These are phyloP conservation scores for Cymbidium sinense DNA, from an alignment of 106 monocot genomes.

Conservation along the genomic window DNA sequence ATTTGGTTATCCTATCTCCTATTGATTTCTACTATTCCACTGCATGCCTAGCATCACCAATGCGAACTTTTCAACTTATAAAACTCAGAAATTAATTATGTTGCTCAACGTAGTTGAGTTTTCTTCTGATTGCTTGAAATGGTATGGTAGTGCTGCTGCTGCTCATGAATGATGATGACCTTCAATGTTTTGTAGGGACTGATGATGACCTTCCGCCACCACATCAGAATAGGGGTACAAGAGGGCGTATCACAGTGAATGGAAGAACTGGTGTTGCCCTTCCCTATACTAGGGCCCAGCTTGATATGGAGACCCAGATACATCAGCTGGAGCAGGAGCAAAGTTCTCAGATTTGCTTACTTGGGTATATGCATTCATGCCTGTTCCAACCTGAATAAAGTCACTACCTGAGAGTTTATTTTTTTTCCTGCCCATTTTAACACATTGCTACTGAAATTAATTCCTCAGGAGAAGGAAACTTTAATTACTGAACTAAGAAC, in stretches of 20 bases:
- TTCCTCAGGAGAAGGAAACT: slow-evolving; percentile 74
- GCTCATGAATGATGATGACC: too few species aligned
- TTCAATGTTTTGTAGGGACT: slow-evolving; percentile 42
- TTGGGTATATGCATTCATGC: slow-evolving; percentile 39
- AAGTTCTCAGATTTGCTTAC: slow-evolving; percentile 74
- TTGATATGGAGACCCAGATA: slow-evolving; percentile 61
- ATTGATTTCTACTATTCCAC: not conserved
- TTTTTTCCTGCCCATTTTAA: slow-evolving; percentile 5
- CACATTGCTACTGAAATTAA: not conserved
- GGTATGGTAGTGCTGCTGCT: too few species aligned
- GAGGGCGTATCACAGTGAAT: slow-evolving; percentile 42
- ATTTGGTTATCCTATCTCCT: not conserved
- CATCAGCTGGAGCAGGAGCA: slow-evolving; percentile 71
- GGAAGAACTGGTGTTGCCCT: slow-evolving; percentile 30
- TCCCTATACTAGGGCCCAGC: slow-evolving; percentile 27
- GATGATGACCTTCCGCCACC: slow-evolving; percentile 79
- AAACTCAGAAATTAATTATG: too few species aligned
- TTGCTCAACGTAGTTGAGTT: too few species aligned
- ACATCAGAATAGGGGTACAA: slow-evolving; percentile 39
- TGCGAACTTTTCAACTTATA: not conserved
- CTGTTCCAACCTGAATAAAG: not conserved
- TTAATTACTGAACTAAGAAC: slow-evolving; percentile 86
- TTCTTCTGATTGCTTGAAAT: too few species aligned
- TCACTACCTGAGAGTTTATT: not conserved
- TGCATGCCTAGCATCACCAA: not conserved